These are phyloP conservation scores for Erysimum pusillum DNA, from an alignment of 441 rosid genomes.

Conservation along the genomic window DNA sequence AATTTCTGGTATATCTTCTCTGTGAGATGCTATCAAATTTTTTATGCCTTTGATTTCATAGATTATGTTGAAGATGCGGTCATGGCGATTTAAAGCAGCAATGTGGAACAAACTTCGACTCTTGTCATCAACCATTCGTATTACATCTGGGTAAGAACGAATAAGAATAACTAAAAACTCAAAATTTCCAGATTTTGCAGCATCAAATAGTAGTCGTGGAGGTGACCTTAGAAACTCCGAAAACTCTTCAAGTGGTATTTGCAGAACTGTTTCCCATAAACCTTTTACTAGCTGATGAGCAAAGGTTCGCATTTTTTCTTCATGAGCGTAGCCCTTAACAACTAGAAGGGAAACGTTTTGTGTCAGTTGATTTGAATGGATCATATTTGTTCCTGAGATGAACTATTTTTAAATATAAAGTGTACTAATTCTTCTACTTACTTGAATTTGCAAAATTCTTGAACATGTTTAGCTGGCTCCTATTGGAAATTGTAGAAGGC, in stretches of 20 bases:
- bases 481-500: conserved; percentile 27
- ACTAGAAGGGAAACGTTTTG: too few relatives aligned
- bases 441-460: conserved; percentile 24
- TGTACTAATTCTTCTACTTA: too few relatives aligned
- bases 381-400: too few relatives aligned
- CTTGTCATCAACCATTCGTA: neutral
- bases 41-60: conserved; percentile 29
- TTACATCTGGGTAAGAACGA: neutral
- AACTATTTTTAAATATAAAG: too few relatives aligned
- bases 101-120: neutral
- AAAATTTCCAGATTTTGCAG: neutral
- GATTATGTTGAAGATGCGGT: conserved; percentile 43
- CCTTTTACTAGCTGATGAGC: neutral
- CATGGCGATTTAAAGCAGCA: conserved; percentile 39
- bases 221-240: neutral
- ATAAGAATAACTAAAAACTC: neutral
- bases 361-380: too few relatives aligned
- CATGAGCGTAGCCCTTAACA: neutral
- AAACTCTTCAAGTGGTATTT: too few relatives aligned
- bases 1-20: conserved; percentile 5
- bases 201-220: neutral
- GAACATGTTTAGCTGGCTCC: conserved; percentile 21
- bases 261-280: too few relatives aligned
- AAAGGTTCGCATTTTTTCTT: neutral
- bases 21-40: conserved; percentile 37